Evolutionary conservation across 495 filamentous ascomycete species (phyloP).

Genomic region (Copromyces sp.): DNA sequence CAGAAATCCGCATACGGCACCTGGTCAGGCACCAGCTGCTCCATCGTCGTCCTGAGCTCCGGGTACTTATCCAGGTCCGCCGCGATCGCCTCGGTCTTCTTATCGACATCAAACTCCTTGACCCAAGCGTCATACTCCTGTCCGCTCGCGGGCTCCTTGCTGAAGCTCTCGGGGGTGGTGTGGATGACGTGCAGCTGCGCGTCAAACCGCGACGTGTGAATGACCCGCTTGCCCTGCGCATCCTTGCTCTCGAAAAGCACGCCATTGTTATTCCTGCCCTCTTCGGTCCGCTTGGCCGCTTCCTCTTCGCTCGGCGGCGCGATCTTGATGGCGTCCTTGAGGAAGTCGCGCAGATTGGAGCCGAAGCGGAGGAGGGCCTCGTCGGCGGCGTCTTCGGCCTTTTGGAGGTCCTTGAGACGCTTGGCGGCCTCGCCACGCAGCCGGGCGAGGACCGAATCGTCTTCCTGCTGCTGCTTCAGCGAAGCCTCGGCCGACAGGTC

Average conservation of each 20-base stretch:
- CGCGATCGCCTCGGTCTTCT: slow-evolving; percentile 76
- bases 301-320: slow-evolving; percentile 46
- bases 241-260: slow-evolving; percentile 89
- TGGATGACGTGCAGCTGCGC: slow-evolving; percentile 94
- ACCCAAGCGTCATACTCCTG: slow-evolving; percentile 67
- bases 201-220: slow-evolving; percentile 89
- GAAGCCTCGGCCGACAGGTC: slow-evolving; percentile 40
- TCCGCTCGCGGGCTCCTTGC: slow-evolving; percentile 59
- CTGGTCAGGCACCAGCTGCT: slow-evolving; percentile 83
- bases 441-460: slow-evolving; percentile 71
- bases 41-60: slow-evolving; percentile 85
- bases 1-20: slow-evolving; percentile 87
- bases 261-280: slow-evolving; percentile 20
- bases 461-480: slow-evolving; percentile 46
- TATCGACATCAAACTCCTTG: slow-evolving; percentile 66
- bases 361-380: slow-evolving; percentile 92
- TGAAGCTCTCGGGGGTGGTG: slow-evolving; percentile 73
- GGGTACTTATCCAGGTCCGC: slow-evolving; percentile 78
- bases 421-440: slow-evolving; percentile 74
- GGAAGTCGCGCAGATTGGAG: slow-evolving; percentile 78
- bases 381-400: slow-evolving; percentile 94
- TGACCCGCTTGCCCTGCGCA: slow-evolving; percentile 76
- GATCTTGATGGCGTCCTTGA: slow-evolving; percentile 84
- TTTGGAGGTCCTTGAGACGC: slow-evolving; percentile 81
- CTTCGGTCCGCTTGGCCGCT: slow-evolving; percentile 21